Percentiles rank a stretch among this genome's conserved stretches.
Conservation (phyloP, 2,329 filamentous ascomycete genomes). For the Cordyceps tenuipes region DNA sequence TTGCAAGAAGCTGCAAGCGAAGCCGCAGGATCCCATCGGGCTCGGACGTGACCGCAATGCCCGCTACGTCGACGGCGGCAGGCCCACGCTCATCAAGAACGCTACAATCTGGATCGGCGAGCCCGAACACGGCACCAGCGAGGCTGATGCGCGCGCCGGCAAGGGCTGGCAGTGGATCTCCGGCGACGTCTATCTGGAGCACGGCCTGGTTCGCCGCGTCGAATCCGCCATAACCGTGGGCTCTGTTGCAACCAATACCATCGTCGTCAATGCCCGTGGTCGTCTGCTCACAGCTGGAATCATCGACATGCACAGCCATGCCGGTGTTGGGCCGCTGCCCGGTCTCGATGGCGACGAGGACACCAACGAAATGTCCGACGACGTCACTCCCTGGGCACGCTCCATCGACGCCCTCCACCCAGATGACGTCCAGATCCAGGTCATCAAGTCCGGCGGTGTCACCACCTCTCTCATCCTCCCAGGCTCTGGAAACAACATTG, state of each 20-base stretch:
- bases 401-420: slow-evolving; percentile 58
- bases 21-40: slow-evolving; percentile 48
- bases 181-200: slow-evolving; percentile 52
- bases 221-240: slow-evolving; percentile 32
- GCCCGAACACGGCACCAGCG: slow-evolving; percentile 39
- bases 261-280: slow-evolving; percentile 50
- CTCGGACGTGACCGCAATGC: slow-evolving; percentile 51
- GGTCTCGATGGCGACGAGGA: slow-evolving; percentile 46
- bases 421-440: slow-evolving; percentile 54
- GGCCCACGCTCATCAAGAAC: slow-evolving; percentile 56
- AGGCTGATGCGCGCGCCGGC: slow-evolving; percentile 46
- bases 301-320: slow-evolving; percentile 65
- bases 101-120: slow-evolving; percentile 61
- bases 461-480: slow-evolving; percentile 60
- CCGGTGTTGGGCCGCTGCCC: slow-evolving; percentile 52
- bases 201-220: slow-evolving; percentile 53
- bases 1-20: slow-evolving; percentile 46
- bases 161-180: slow-evolving; percentile 52
- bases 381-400: slow-evolving; percentile 60
- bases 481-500: slow-evolving; percentile 65
- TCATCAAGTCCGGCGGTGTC: slow-evolving; percentile 66
- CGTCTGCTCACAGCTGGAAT: slow-evolving; percentile 57
- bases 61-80: slow-evolving; percentile 49
- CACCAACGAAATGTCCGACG: slow-evolving; percentile 53
- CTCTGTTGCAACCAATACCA: slow-evolving; percentile 36